Conservation (phyloP, 148 eudicot genomes). For the Pouteria glomerata region DNA sequence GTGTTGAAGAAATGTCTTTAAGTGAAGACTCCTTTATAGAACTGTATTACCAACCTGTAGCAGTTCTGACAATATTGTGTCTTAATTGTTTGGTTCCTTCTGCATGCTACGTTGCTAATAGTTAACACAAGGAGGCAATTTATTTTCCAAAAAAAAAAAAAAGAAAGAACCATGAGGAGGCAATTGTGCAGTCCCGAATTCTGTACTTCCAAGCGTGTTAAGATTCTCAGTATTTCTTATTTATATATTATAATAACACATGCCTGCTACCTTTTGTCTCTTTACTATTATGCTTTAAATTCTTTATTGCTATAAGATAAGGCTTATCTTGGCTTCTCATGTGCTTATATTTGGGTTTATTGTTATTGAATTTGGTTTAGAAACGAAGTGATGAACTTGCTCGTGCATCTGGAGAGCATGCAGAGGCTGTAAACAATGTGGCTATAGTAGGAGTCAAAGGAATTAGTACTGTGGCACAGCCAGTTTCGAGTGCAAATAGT, state of each 20-base stretch:
- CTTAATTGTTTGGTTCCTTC: not conserved
- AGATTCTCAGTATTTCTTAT: not conserved
- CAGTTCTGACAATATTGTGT: not conserved
- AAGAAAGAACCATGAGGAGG: too few relatives aligned
- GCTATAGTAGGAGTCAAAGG: conserved; percentile 43
- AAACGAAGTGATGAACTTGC: conserved; percentile 66
- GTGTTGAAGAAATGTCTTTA: too few relatives aligned
- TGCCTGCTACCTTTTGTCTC: not conserved
- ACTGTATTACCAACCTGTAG: not conserved
- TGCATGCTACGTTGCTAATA: not conserved
- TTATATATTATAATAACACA: not conserved
- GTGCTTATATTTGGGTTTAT: not conserved
- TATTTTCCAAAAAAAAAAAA: too few relatives aligned
- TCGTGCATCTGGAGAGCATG: conserved; percentile 52
- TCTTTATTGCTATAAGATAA: not conserved
- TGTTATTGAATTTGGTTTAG: conserved; percentile 31
- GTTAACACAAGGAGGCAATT: too few relatives aligned
- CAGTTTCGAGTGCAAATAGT: conserved; percentile 29
- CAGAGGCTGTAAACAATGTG: conserved; percentile 38
- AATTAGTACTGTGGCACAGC: conserved; percentile 25
- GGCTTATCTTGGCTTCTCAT: not conserved
- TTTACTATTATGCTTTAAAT: not conserved
- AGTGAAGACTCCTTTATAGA: not conserved
- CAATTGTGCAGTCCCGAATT: too few relatives aligned
- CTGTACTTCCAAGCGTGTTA: not conserved